Evolutionary conservation across 352 stramenopile genomes (phyloP).

Genomic region (Aphanomyces cochlioides): DNA sequence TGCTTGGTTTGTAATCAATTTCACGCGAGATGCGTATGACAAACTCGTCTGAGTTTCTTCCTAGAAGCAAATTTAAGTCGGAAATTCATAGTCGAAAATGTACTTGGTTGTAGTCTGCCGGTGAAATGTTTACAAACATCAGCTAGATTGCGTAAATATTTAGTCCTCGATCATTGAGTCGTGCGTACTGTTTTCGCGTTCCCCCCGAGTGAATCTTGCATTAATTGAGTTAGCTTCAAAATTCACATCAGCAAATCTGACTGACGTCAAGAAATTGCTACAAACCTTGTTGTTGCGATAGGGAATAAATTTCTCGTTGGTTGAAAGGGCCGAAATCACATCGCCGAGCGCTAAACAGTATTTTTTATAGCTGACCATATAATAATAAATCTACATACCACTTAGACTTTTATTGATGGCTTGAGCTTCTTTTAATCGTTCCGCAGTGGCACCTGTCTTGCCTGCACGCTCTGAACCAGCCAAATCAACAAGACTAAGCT

Average conservation of each 20-base stretch:
- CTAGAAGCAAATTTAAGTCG: conserved; percentile 30
- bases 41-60: conserved; percentile 83
- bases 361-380: not conserved
- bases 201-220: conserved; percentile 90
- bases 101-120: conserved; percentile 85
- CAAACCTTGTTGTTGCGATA: conserved; percentile 90
- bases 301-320: conserved; percentile 90
- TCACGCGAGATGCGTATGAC: conserved; percentile 77
- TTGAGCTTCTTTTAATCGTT: conserved; percentile 83
- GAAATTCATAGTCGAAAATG: conserved; percentile 22
- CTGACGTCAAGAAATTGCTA: conserved; percentile 12
- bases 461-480: conserved; percentile 83
- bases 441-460: conserved; percentile 82
- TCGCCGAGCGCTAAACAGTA: conserved; percentile 70
- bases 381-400: conserved; percentile 35
- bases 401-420: conserved; percentile 89
- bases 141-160: conserved; percentile 40
- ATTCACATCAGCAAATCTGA: not conserved
- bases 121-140: conserved; percentile 89
- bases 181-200: conserved; percentile 89
- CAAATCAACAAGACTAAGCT: conserved; percentile 85
- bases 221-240: conserved; percentile 81
- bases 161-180: not conserved
- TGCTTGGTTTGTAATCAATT: conserved; percentile 85
- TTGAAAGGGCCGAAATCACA: conserved; percentile 89